These are phyloP conservation scores for Debaryomyces hansenii DNA, from an alignment of 805 yeast species.

Conservation along the genomic window DNA sequence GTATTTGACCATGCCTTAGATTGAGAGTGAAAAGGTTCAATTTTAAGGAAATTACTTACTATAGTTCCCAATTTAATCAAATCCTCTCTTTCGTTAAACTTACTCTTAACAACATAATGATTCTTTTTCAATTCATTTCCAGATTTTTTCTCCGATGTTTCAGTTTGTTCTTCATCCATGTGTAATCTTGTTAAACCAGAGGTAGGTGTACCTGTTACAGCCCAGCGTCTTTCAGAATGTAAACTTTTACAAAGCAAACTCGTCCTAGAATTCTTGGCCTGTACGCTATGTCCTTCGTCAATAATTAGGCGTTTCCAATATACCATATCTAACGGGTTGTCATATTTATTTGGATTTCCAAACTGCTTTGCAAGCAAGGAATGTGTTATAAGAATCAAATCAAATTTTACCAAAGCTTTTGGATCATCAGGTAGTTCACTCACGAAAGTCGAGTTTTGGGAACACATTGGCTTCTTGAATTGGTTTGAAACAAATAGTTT, in stretches of 20 bases:
- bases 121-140: slow-evolving; percentile 16
- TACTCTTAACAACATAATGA: slow-evolving; percentile 48
- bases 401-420: slow-evolving; percentile 41
- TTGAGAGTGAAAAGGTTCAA: slow-evolving; percentile 57
- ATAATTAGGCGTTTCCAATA: slow-evolving; percentile 71
- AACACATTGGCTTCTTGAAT: slow-evolving; percentile 21
- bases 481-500: slow-evolving; percentile 32
- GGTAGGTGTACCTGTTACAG: slow-evolving; percentile 76
- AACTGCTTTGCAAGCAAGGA: slow-evolving; percentile 46
- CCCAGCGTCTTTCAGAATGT: slow-evolving; percentile 65
- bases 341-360: slow-evolving; percentile 15
- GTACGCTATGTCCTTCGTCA: slow-evolving; percentile 76
- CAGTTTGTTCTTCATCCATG: slow-evolving; percentile 37
- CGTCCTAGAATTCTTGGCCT: slow-evolving; percentile 49
- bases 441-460: slow-evolving; percentile 15
- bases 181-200: slow-evolving; percentile 63
- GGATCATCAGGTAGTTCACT: slow-evolving; percentile 24
- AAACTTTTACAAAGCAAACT: slow-evolving; percentile 50
- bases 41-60: slow-evolving; percentile 51
- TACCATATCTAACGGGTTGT: slow-evolving; percentile 40
- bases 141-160: slow-evolving; percentile 3
- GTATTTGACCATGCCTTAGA: slow-evolving; percentile 47
- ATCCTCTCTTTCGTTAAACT: slow-evolving; percentile 55
- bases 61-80: slow-evolving; percentile 52
- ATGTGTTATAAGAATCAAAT: slow-evolving; percentile 51